Evolutionary conservation across 139 green algal species (phyloP), one percentile per base, ranked within the genome.

Genomic region (Tetradesmus lagerheimii): DNA sequence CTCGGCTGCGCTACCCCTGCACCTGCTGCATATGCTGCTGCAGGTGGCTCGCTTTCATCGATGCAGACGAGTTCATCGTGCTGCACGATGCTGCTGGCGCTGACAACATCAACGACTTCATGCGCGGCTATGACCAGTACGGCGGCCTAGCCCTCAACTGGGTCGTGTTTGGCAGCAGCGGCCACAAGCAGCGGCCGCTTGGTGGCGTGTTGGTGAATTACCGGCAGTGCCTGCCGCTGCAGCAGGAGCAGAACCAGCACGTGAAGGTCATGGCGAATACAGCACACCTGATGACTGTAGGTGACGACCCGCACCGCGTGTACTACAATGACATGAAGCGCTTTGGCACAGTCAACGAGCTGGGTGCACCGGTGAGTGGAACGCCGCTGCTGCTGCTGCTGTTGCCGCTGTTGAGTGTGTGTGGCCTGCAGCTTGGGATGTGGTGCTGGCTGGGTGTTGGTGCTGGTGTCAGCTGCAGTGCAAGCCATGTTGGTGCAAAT

Each of bases 21-120:
- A 62, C 47, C 2, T 62, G 47, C 47, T 62, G 18, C n/a, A 23
- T 62, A 2, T 62, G 8, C 47, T 71, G 20, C 20, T n/a, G 57
- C 57, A 71, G 87, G 4, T 95, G 91, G 83, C 92, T 95, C 64
- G 92, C 89, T 9, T 95, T 95, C 76, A 95, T 95, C 4, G 93
- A 95, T 76, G 87, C 84, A 2, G 93, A 95, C 39, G 93, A 95
- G 81, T 95, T 94, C 84, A 75, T 95, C 20, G 53, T 95, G 29
- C 57, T 94, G 53, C 83, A 77, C 0, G 45, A 62, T 43, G 81
- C n/a, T 8, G 81, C 27, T 25, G 62, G 62, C 31, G 23, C 15
- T 4, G 43, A 83, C 71, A 87, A 92, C 79, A 89, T 94, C 47
- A 91, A 87, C 14, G 35, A 39, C 6, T 91, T 95, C 38, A 64